phyloP scores from a whole-genome alignment of 75 land plant species.

The Pinus albicaulis region DNA sequence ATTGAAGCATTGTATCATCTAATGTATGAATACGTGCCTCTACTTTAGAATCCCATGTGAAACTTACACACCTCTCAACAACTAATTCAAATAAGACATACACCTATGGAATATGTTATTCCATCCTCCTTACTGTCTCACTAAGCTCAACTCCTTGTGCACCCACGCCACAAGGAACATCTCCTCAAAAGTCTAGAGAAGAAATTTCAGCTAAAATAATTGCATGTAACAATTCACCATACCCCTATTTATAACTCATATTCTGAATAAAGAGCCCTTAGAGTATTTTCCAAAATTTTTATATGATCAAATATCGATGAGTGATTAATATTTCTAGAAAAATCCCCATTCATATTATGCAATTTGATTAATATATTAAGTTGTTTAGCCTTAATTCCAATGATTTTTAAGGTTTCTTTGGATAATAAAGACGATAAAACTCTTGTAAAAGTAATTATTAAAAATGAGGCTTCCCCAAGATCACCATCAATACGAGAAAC shows the following conservation, averaged over 20 bases:
- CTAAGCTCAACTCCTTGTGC: constrained; percentile 96
- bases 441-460: too few species aligned
- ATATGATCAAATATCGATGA: too few species aligned
- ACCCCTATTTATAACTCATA: constrained; percentile 34
- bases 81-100: constrained; percentile 78
- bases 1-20: constrained; percentile 87
- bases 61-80: constrained; percentile 88
- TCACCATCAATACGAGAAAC: too few species aligned
- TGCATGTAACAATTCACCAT: constrained; percentile 88
- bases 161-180: constrained; percentile 79
- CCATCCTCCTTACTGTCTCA: constrained; percentile 97
- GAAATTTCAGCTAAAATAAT: constrained; percentile 69
- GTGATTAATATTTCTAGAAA: too few species aligned
- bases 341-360: too few species aligned
- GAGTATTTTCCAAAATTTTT: too few species aligned
- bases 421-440: too few species aligned
- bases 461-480: too few species aligned
- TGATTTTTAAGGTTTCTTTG: too few species aligned
- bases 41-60: constrained; percentile 94
- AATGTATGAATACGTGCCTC: constrained; percentile 79
- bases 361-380: too few species aligned
- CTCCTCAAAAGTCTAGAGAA: constrained; percentile 78
- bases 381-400: too few species aligned
- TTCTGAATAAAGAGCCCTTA: too few species aligned
- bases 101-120: constrained; percentile 88